Evolutionary conservation across 1,139 yeast species (phyloP).

Genomic region (Candida tetrigidarum): DNA sequence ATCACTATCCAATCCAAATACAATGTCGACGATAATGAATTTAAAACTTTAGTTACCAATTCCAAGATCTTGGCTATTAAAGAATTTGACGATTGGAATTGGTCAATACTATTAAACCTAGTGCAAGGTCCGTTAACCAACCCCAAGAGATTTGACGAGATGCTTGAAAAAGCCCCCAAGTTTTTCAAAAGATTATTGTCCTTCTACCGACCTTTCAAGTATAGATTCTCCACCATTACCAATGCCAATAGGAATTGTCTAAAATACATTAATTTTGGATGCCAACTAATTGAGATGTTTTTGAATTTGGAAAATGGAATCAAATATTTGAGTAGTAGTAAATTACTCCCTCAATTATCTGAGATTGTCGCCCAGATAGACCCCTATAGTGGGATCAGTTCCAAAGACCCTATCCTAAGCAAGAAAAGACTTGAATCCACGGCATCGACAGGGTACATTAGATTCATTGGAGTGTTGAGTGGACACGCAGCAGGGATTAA

Average conservation of each 20-base stretch:
- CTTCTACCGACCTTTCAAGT: slow-evolving; percentile 90
- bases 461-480: slow-evolving; percentile 75
- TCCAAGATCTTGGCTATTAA: slow-evolving; percentile 79
- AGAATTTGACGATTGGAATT: slow-evolving; percentile 85
- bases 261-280: slow-evolving; percentile 70
- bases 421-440: slow-evolving; percentile 63
- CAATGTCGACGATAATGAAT: slow-evolving; percentile 69
- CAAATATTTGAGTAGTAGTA: slow-evolving; percentile 69
- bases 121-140: slow-evolving; percentile 81
- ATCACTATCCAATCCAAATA: slow-evolving; percentile 51
- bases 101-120: slow-evolving; percentile 70
- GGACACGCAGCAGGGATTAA: slow-evolving; percentile 62
- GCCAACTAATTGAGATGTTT: slow-evolving; percentile 71
- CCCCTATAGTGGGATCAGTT: slow-evolving; percentile 74
- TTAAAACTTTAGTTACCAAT: slow-evolving; percentile 66
- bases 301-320: slow-evolving; percentile 67
- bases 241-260: slow-evolving; percentile 45
- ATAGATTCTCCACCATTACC: slow-evolving; percentile 66
- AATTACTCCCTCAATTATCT: slow-evolving; percentile 82
- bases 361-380: slow-evolving; percentile 88
- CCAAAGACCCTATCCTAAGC: slow-evolving; percentile 76
- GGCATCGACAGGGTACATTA: slow-evolving; percentile 75
- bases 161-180: slow-evolving; percentile 73
- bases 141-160: slow-evolving; percentile 76
- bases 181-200: slow-evolving; percentile 84